These are phyloP conservation scores for Bryoerythrophyllum caledonicum DNA, from an alignment of 225 moss, liverwort and hornwort genomes.

Conservation along the genomic window DNA sequence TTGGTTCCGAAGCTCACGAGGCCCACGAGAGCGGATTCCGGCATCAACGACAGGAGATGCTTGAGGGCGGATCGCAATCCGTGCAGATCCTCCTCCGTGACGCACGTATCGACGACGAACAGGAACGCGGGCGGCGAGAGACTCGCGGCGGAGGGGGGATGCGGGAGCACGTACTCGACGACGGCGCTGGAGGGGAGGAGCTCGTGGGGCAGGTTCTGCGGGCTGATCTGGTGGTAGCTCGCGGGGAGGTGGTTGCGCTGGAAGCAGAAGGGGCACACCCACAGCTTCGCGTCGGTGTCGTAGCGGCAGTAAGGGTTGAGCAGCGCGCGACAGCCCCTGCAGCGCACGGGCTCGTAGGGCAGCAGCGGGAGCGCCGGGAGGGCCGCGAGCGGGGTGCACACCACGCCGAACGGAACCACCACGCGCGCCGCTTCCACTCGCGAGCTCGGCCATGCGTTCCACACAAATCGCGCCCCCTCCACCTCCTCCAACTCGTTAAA, in stretches of 20 bases:
- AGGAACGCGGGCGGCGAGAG: conserved; percentile 59
- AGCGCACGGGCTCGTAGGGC: conserved; percentile 85
- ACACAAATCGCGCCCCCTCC: conserved; percentile 83
- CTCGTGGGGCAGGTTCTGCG: conserved; percentile 77
- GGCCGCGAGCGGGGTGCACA: conserved; percentile 76
- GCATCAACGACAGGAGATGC: conserved; percentile 80
- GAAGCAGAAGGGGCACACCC: conserved; percentile 95
- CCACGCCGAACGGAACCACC: conserved; percentile 88
- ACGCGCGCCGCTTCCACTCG: conserved; percentile 89
- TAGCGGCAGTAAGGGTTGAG: conserved; percentile 86
- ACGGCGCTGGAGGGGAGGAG: conserved; percentile 80
- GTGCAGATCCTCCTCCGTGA: conserved; percentile 75
- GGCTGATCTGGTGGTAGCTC: conserved; percentile 78
- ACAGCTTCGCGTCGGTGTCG: conserved; percentile 87
- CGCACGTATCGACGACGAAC: conserved; percentile 89
- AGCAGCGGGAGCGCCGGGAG: conserved; percentile 74
- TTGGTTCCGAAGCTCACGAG: conserved; percentile 82
- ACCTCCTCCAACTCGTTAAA: conserved; percentile 88
- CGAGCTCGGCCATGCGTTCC: conserved; percentile 99
- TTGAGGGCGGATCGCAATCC: conserved; percentile 70
- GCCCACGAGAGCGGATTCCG: conserved; percentile 81
- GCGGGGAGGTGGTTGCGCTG: conserved; percentile 88
- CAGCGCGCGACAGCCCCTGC: conserved; percentile 84
- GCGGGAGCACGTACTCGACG: conserved; percentile 82
- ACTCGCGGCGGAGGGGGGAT: conserved; percentile 37